Evolutionary conservation across 495 filamentous ascomycete species (phyloP), one percentile per base, ranked within the genome.

Genomic region (Paragyromitra xinjiangensis): DNA sequence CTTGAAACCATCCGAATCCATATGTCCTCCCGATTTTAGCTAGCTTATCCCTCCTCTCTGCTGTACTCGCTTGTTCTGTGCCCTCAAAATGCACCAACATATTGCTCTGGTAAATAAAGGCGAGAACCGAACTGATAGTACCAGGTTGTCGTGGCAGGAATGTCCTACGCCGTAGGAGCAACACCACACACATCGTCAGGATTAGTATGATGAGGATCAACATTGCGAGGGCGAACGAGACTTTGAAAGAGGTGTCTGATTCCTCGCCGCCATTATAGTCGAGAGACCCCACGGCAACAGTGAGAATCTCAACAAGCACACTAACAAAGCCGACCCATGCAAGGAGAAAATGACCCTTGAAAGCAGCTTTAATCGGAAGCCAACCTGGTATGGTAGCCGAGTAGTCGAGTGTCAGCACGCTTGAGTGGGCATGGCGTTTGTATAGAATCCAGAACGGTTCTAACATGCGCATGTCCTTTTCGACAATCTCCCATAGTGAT

Each of bases 401-500:
- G 82, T 93, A 93, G 82, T 93, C 91, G 0, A 93, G 86, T 0
- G 89, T 90, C 0, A 93, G 86, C 24, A 88, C 90, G 50, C 86
- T 86, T 16, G 89, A 84, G 0, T 87, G 88, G 2, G 91, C 90
- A 75, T 91, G 87, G 0, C 91, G 87, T 42, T 84, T 83, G 3
- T 87, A 89, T 9, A 93, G 86, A 75, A 91, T 87, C 83, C 90
- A 92, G 79, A 91, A 93, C 4, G 91, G 91, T 81, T 93, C 91
- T 73, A 92, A 87, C 87, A 93, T 90, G 65, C 91, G 88, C 58
- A 93, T 85, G 65, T 89, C 88, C 63, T 87, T 90, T 73, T 93
- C 92, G n/a, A 93, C 85, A 22, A 89, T 88, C 62, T 86, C 85
- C 91, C 90, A 93, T 63, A 86, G 80, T 24, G 92, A 85, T 81